phyloP scores from a whole-genome alignment of 371 early-diverging fungal species.

The Apophysomyces sp. region DNA sequence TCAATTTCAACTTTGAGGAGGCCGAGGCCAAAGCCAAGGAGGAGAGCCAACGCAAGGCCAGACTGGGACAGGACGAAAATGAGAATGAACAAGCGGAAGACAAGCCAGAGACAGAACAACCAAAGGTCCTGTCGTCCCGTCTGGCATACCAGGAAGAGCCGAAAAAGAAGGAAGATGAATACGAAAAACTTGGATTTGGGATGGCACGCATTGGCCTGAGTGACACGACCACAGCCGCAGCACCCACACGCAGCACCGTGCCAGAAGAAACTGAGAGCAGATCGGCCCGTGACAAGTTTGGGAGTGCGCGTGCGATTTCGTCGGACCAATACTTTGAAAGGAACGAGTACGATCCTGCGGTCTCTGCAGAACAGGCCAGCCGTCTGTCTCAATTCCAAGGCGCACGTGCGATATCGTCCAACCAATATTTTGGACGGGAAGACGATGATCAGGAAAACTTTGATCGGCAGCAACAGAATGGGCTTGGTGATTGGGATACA shows the following conservation, averaged over 20 bases:
- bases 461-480: slow-evolving; percentile 6
- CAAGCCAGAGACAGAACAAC: slow-evolving; percentile 4
- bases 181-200: slow-evolving; percentile 82
- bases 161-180: slow-evolving; percentile 34
- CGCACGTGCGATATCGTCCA: slow-evolving; percentile 75
- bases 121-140: slow-evolving; percentile 23
- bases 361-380: slow-evolving; percentile 61
- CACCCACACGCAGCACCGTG: slow-evolving; percentile 17
- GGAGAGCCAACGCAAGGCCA: slow-evolving; percentile 76
- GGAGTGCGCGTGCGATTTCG: slow-evolving; percentile 77
- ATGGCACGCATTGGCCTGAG: slow-evolving; percentile 57
- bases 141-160: slow-evolving; percentile 23
- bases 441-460: slow-evolving; percentile 27
- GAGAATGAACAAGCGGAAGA: slow-evolving; percentile 28
- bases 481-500: slow-evolving; percentile 42
- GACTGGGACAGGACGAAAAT: slow-evolving; percentile 68
- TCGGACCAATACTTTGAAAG: slow-evolving; percentile 92
- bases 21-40: slow-evolving; percentile 89
- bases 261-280: slow-evolving; percentile 26
- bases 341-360: slow-evolving; percentile 62
- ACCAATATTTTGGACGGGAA: slow-evolving; percentile 81
- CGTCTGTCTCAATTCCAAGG: slow-evolving; percentile 74
- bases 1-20: slow-evolving; percentile 88
- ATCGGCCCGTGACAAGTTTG: slow-evolving; percentile 68
- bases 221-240: slow-evolving; percentile 9